Percentiles rank a stretch among this genome's conserved stretches.
phyloP scores from a whole-genome alignment of 2,329 filamentous ascomycete species.

The Sclerotiophoma versabilis region DNA sequence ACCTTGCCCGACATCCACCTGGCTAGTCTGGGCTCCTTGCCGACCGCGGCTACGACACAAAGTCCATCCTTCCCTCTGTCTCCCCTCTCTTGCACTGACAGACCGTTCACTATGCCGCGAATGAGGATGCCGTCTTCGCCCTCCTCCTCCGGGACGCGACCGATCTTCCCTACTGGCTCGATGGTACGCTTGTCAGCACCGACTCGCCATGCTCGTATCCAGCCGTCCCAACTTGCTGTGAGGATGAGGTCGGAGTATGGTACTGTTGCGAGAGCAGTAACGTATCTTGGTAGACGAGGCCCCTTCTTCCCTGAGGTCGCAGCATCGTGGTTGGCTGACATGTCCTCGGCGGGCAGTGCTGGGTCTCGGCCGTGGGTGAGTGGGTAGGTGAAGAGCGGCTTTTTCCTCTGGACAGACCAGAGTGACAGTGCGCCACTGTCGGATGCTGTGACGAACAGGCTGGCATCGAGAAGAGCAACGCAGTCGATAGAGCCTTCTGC shows the following conservation, averaged over 20 bases:
- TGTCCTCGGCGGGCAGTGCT: constrained; percentile 69
- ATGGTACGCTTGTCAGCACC: constrained; percentile 76
- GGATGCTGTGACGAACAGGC: constrained; percentile 89
- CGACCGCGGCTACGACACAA: constrained; percentile 84
- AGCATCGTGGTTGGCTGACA: constrained; percentile 70
- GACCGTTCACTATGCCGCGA: constrained; percentile 84
- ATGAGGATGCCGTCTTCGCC: constrained; percentile 51
- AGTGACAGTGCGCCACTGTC: constrained; percentile 88
- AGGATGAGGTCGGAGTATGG: constrained; percentile 91
- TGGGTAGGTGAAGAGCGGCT: constrained; percentile 80
- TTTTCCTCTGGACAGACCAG: constrained; percentile 94
- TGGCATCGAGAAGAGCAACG: constrained; percentile 86
- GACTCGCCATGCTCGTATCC: constrained; percentile 83
- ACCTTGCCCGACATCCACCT: constrained; percentile 75
- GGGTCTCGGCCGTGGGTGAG: constrained; percentile 87
- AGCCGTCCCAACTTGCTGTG: constrained; percentile 93
- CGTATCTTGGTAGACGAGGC: constrained; percentile 77
- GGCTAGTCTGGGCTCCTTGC: constrained; percentile 84
- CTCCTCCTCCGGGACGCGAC: constrained; percentile 42
- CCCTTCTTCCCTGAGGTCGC: constrained; percentile 56
- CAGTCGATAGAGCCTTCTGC: constrained; percentile 89
- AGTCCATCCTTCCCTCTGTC: constrained; percentile 76
- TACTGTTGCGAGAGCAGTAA: constrained; percentile 85
- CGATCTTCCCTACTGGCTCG: constrained; percentile 73
- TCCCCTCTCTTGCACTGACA: constrained; percentile 85